Percentiles rank a stretch among this genome's conserved stretches.
Evolutionary conservation across 2,329 filamentous ascomycete species (phyloP).

Genomic region (Leptographium flavum): DNA sequence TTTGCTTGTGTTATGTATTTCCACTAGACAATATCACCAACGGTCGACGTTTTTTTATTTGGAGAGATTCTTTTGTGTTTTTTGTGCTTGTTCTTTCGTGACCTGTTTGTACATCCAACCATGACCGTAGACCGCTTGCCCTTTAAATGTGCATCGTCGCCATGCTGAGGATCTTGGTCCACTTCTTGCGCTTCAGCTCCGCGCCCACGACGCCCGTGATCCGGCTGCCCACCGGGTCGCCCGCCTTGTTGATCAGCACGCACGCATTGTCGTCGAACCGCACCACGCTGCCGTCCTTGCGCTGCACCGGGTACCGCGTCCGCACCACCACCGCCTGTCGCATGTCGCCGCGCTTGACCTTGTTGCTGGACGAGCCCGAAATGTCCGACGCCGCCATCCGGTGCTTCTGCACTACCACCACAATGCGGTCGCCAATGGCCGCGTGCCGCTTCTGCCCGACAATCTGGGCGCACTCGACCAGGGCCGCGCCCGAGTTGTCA

Average conservation of each 20-base stretch:
- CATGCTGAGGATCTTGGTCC: slow-evolving; percentile 96
- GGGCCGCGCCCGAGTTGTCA: slow-evolving; percentile 95
- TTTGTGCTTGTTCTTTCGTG: not conserved
- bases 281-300: slow-evolving; percentile 78
- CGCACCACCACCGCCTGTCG: slow-evolving; percentile 91
- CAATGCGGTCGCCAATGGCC: slow-evolving; percentile 88
- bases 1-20: not conserved
- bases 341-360: slow-evolving; percentile 92
- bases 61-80: not conserved
- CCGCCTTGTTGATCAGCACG: slow-evolving; percentile 91
- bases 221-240: slow-evolving; percentile 85
- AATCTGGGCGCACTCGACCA: slow-evolving; percentile 92
- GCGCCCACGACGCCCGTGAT: slow-evolving; percentile 84
- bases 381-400: slow-evolving; percentile 61
- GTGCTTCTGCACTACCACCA: slow-evolving; percentile 96
- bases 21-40: no score
- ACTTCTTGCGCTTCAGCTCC: slow-evolving; percentile 82
- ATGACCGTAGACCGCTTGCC: no score
- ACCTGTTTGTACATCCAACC: not conserved
- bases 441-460: slow-evolving; percentile 81
- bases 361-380: slow-evolving; percentile 65
- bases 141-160: slow-evolving; percentile 54
- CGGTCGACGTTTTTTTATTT: no score
- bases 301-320: slow-evolving; percentile 73
- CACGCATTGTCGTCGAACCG: slow-evolving; percentile 97